Evolutionary conservation across 2,329 filamentous ascomycete species (phyloP).

Genomic region (Lasiodiplodia sp.): DNA sequence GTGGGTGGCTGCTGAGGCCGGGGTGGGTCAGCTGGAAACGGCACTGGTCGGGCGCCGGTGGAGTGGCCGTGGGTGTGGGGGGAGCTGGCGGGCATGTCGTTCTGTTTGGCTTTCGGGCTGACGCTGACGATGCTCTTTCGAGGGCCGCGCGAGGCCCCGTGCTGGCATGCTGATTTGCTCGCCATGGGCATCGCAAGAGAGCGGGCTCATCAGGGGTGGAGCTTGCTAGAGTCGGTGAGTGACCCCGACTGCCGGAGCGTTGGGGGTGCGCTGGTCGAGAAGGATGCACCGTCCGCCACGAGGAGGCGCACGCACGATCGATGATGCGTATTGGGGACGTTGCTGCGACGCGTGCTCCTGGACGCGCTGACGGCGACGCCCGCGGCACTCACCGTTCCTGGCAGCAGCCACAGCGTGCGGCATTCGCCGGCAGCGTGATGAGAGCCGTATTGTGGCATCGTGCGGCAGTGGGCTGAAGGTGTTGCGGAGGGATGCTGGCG

Average conservation of each 20-base stretch:
- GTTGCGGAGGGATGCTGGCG: not conserved
- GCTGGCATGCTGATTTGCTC: slow-evolving; percentile 1
- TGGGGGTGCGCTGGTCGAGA: not conserved
- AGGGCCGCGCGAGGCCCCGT: slow-evolving; percentile 7
- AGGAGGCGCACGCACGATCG: slow-evolving; percentile 22
- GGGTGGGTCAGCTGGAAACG: slow-evolving; percentile 25
- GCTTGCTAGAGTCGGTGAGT: slow-evolving; percentile 7
- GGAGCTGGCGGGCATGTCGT: slow-evolving; percentile 14
- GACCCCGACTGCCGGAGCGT: slow-evolving; percentile 8
- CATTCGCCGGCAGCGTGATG: not conserved
- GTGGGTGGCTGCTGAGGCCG: slow-evolving; percentile 6
- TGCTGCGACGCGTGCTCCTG: slow-evolving; percentile 12
- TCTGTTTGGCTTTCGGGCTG: slow-evolving; percentile 17
- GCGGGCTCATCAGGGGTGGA: slow-evolving; percentile 16
- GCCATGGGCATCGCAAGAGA: slow-evolving; percentile 9
- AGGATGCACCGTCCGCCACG: slow-evolving; percentile 13
- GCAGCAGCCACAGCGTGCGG: slow-evolving; percentile 10
- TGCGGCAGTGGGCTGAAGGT: not conserved
- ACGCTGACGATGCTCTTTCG: slow-evolving; percentile 4
- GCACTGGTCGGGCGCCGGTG: slow-evolving; percentile 17
- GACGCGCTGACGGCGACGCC: slow-evolving; percentile 16
- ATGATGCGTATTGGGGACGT: not conserved
- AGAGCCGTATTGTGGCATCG: not conserved
- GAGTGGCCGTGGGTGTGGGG: slow-evolving; percentile 7
- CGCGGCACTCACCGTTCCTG: slow-evolving; percentile 22